Percentiles rank a stretch among this genome's conserved stretches.
These are phyloP conservation scores for Rhinocladiella similis DNA, from an alignment of 2,329 filamentous ascomycete species.

Conservation along the genomic window DNA sequence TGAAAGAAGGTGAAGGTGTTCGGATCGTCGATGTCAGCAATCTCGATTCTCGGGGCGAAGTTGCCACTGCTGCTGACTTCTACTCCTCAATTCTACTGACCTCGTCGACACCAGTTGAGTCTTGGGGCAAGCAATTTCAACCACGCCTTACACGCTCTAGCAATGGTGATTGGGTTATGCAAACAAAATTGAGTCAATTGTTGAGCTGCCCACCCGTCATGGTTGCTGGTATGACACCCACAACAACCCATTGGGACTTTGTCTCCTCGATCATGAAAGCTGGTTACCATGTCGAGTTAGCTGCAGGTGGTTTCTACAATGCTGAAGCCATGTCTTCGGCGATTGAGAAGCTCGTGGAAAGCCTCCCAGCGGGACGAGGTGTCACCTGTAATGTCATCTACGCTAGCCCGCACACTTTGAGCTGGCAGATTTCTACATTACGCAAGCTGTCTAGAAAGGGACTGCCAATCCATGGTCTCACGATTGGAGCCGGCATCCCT, in stretches of 20 bases:
- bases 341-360: conserved; percentile 78
- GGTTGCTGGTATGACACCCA: conserved; percentile 92
- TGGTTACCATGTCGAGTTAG: conserved; percentile 90
- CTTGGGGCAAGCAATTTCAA: conserved; percentile 97
- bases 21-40: conserved; percentile 30
- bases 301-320: conserved; percentile 85
- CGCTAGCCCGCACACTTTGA: conserved; percentile 84
- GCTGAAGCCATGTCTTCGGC: conserved; percentile 80
- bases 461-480: conserved; percentile 86
- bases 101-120: conserved; percentile 54
- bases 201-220: conserved; percentile 83
- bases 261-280: conserved; percentile 91
- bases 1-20: conserved; percentile 35
- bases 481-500: conserved; percentile 89
- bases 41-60: neutral
- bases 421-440: conserved; percentile 86
- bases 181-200: conserved; percentile 92
- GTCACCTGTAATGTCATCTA: conserved; percentile 91
- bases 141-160: conserved; percentile 90
- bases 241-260: conserved; percentile 87
- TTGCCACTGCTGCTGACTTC: neutral
- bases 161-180: conserved; percentile 83
- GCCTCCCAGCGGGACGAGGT: conserved; percentile 80
- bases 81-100: neutral
- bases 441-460: conserved; percentile 78